Conservation (phyloP, 495 filamentous ascomycete genomes). For the Trichoderma reesei region DNA sequence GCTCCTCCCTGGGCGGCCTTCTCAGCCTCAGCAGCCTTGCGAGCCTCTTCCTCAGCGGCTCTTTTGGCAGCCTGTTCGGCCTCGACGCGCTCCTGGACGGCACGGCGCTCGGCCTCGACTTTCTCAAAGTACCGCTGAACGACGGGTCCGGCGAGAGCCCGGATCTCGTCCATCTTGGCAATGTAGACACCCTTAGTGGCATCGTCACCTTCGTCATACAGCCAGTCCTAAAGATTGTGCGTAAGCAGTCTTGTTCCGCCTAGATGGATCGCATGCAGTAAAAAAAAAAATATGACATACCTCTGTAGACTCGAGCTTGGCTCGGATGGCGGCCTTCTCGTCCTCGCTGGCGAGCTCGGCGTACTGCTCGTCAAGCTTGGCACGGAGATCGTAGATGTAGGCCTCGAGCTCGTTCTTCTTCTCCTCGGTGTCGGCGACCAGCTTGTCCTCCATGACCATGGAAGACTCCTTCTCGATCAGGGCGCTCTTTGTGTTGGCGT, state of each 20-base stretch:
- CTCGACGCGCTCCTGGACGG: constrained; percentile 62
- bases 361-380: constrained; percentile 88
- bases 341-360: constrained; percentile 81
- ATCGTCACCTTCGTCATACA: constrained; percentile 96
- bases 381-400: constrained; percentile 90
- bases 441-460: constrained; percentile 98
- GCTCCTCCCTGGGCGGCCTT: constrained; percentile 22
- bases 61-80: constrained; percentile 76
- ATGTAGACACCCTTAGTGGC: constrained; percentile 88
- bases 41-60: constrained; percentile 54
- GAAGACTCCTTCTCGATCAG: constrained; percentile 69
- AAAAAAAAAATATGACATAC: no score
- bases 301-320: constrained; percentile 73
- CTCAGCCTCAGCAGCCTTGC: constrained; percentile 29
- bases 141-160: constrained; percentile 80
- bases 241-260: no score
- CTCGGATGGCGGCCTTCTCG: constrained; percentile 76
- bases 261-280: constrained; percentile 17
- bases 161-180: constrained; percentile 92
- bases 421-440: constrained; percentile 95
- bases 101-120: constrained; percentile 78
- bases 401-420: constrained; percentile 99
- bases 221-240: constrained; percentile 92
- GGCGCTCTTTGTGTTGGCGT: constrained; percentile 52
- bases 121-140: constrained; percentile 93